Conservation (phyloP, 805 yeast species). For the Candida golubevii region DNA sequence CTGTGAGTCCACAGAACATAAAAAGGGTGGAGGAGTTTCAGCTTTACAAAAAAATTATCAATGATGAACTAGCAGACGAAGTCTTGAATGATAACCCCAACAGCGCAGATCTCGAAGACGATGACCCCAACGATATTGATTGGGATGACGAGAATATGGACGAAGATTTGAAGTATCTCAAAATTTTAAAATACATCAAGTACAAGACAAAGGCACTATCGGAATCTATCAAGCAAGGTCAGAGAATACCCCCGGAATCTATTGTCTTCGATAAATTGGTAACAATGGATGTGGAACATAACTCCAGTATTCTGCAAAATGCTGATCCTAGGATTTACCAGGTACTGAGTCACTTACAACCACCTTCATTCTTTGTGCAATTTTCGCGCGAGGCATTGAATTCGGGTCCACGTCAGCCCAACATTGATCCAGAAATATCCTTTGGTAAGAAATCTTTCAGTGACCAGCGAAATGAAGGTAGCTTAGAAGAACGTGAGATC, state of each 20-base stretch:
- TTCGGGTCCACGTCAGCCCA: not conserved
- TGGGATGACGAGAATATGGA: constrained; percentile 48
- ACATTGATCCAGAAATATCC: not conserved
- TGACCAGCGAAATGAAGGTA: not conserved
- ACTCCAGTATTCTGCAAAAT: not conserved
- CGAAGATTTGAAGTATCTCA: constrained; percentile 42
- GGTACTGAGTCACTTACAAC: not conserved
- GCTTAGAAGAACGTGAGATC: constrained; percentile 2
- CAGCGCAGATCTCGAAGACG: constrained; percentile 28
- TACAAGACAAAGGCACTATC: constrained; percentile 25
- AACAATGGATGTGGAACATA: constrained; percentile 8
- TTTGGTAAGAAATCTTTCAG: not conserved
- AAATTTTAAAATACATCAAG: constrained; percentile 38
- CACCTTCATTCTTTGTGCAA: constrained; percentile 3
- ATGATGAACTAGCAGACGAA: constrained; percentile 37
- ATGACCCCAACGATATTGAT: constrained; percentile 33
- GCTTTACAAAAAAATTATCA: constrained; percentile 34
- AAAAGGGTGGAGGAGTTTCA: constrained; percentile 31
- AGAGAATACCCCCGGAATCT: not conserved
- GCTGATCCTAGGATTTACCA: not conserved
- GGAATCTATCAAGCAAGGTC: not conserved
- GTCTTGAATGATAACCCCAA: constrained; percentile 27
- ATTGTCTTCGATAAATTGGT: constrained; percentile 3
- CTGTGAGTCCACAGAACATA: constrained; percentile 16
- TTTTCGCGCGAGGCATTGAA: constrained; percentile 3